phyloP scores from a whole-genome alignment of 2,329 filamentous ascomycete genomes.

The Colletotrichum sublineola region DNA sequence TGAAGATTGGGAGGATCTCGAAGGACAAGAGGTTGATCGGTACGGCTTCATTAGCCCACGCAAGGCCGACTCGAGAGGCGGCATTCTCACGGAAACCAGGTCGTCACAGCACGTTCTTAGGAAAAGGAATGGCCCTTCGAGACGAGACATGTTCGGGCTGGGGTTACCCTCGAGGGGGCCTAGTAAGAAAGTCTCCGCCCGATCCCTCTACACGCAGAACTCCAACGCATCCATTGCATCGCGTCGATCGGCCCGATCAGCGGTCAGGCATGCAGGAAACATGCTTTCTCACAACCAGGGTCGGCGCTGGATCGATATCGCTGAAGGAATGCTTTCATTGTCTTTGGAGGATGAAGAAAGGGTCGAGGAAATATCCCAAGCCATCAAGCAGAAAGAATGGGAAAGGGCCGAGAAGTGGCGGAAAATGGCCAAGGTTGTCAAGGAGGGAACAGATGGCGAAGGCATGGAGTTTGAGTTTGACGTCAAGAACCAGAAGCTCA shows the following conservation, averaged over 20 bases:
- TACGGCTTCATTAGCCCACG: conserved; percentile 75
- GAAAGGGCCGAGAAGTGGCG: conserved; percentile 76
- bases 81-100: conserved; percentile 57
- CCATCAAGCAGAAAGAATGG: conserved; percentile 73
- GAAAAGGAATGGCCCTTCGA: conserved; percentile 61
- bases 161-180: conserved; percentile 56
- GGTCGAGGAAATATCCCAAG: conserved; percentile 65
- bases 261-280: conserved; percentile 70
- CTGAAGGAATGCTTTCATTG: conserved; percentile 75
- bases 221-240: conserved; percentile 66
- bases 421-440: conserved; percentile 72
- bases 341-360: conserved; percentile 71
- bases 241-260: conserved; percentile 66
- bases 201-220: conserved; percentile 70
- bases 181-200: conserved; percentile 68
- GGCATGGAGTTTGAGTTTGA: conserved; percentile 84
- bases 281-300: conserved; percentile 72
- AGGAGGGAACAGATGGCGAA: conserved; percentile 63
- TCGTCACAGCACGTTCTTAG: conserved; percentile 61
- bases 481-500: conserved; percentile 82
- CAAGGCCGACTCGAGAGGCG: conserved; percentile 56
- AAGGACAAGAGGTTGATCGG: conserved; percentile 73
- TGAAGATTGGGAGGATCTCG: conserved; percentile 77
- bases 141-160: conserved; percentile 54
- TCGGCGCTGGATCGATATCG: conserved; percentile 72